Percentiles rank a stretch among this genome's conserved stretches.
Conservation (phyloP, 495 filamentous ascomycete species). For the Aspergillus olivimuriae region DNA sequence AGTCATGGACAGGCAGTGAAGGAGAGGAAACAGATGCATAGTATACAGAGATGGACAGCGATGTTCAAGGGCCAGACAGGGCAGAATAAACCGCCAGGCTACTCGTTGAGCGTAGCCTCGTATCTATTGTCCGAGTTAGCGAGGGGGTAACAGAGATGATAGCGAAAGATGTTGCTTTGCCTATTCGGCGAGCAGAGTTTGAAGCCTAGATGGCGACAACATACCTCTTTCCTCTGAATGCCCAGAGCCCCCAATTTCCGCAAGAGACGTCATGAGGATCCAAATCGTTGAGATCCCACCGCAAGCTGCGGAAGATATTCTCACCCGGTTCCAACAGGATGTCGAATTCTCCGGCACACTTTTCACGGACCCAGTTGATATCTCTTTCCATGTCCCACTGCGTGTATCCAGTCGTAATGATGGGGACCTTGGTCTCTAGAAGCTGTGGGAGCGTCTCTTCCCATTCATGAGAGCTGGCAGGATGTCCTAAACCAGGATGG, state of each 20-base stretch:
- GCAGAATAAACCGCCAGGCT: too few relatives aligned
- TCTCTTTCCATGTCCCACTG: constrained; percentile 91
- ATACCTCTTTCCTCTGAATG: constrained; percentile 94
- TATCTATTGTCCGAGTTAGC: constrained; percentile 23
- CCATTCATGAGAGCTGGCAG: constrained; percentile 90
- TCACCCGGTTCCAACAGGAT: constrained; percentile 85
- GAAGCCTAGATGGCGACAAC: constrained; percentile 22
- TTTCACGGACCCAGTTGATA: constrained; percentile 78
- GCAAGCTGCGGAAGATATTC: constrained; percentile 87
- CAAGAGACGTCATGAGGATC: constrained; percentile 92
- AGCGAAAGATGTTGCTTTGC: too few relatives aligned
- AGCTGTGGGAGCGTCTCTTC: constrained; percentile 79
- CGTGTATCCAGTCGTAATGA: constrained; percentile 92
- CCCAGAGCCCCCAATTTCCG: constrained; percentile 96
- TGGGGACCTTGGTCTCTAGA: constrained; percentile 89
- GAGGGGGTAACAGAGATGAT: too few relatives aligned
- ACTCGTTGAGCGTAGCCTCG: constrained; percentile 34
- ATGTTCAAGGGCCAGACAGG: too few relatives aligned
- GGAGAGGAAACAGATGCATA: too few relatives aligned
- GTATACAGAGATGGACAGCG: too few relatives aligned
- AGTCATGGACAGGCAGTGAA: too few relatives aligned
- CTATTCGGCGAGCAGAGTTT: too few relatives aligned
- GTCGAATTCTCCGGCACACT: constrained; percentile 82
- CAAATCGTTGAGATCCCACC: constrained; percentile 95
- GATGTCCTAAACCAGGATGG: constrained; percentile 93